Base-by-base conservation (phyloP, 2,329 filamentous ascomycete species). In the Diaporthe sp. region DNA sequence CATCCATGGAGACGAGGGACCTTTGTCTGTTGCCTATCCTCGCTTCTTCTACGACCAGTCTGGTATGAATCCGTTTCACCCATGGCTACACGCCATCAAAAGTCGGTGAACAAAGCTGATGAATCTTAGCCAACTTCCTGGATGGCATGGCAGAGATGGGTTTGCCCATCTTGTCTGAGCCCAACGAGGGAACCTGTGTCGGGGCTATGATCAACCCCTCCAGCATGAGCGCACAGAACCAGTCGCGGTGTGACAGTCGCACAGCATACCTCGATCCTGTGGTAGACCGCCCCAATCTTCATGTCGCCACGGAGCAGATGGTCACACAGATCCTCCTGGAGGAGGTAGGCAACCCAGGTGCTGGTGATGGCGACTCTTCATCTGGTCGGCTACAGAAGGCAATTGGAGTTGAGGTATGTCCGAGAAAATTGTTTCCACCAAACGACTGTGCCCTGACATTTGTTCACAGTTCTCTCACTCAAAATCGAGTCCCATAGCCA, bases 181-280 rank as follows among this genome's bases (percentile, higher is more conserved):
- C 82, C 13, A 85, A 86, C 72, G 80, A 81, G 17, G 86, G 85
- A 2, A 80, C 82, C 34, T 79, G 81, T 15, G 82, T 81, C 22
- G 85, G 85, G 15, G 82, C 81, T 22, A 82, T 82, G 76, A 78
- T 86, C 7, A 80, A 83, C 37, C 84, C 86, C 1, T 83, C 83
- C 55, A 86, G 81, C 75, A 83, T 87, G 71, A 79, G 78, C n/a
- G 81, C 81, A 3, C 76, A 78, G 22, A 86, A 85, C 61, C 85
- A 86, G 77, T 85, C 85, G 13, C 82, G 85, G 44, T 82, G 81
- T 4, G 83, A 87, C 77, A 84, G 83, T 39, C 82, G 85, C 12
- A 82, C 82, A n/a, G 83, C 83, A 13, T 87, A 87, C 77, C 81
- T 84, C 25, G 83, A 87, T 70, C 78, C 81, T 0, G 82, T 83